Conservation (phyloP, 2,329 filamentous ascomycete genomes). For the Colletotrichum sp. region DNA sequence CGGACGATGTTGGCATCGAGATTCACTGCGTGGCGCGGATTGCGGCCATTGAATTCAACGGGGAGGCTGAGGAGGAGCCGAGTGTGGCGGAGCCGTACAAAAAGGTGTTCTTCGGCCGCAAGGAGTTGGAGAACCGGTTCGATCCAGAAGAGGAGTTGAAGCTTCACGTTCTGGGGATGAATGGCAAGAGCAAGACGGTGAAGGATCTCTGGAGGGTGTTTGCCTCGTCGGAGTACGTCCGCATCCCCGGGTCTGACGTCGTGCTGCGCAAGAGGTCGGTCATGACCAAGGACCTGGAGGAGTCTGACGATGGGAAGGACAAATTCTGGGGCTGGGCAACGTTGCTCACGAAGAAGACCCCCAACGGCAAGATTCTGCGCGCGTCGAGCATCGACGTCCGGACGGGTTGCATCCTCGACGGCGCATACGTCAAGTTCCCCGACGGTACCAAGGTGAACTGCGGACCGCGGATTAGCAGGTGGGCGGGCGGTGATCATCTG, state of each 20-base stretch:
- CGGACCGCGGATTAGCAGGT: conserved; percentile 32
- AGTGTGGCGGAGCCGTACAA: not conserved
- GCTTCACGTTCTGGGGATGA: conserved; percentile 40
- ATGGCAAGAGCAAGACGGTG: conserved; percentile 39
- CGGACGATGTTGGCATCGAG: conserved; percentile 26
- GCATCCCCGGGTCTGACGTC: conserved; percentile 41
- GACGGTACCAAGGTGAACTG: conserved; percentile 48
- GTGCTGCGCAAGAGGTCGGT: conserved; percentile 36
- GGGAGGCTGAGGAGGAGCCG: conserved; percentile 2
- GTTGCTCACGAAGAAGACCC: conserved; percentile 32
- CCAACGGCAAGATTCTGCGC: conserved; percentile 35
- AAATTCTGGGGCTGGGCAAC: conserved; percentile 33
- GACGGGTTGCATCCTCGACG: conserved; percentile 48
- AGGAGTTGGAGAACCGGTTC: conserved; percentile 35
- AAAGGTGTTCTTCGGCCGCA: conserved; percentile 24
- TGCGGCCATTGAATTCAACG: conserved; percentile 22
- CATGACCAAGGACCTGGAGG: not conserved
- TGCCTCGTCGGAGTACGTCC: conserved; percentile 32
- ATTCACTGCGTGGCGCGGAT: conserved; percentile 25
- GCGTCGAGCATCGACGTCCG: conserved; percentile 48
- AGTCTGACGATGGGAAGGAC: not conserved
- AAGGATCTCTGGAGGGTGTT: conserved; percentile 38
- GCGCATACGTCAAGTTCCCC: conserved; percentile 48
- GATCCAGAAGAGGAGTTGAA: conserved; percentile 39
- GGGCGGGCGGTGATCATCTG: conserved; percentile 11